These are phyloP conservation scores for Paspalum notatum DNA, from an alignment of 176 grass and related monocot genomes.

Conservation along the genomic window DNA sequence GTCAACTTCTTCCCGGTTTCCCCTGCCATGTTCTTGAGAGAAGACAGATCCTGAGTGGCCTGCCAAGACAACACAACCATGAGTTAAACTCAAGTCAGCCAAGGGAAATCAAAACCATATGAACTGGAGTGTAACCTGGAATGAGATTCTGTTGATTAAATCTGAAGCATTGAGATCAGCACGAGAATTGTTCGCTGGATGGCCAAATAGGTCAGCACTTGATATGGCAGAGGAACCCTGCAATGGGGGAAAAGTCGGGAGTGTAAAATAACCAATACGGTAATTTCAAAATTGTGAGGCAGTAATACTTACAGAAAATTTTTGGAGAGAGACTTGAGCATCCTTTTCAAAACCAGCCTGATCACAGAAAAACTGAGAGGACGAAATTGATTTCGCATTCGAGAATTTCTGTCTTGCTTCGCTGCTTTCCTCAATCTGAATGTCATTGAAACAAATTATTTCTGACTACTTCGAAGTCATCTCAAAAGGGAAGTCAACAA, in stretches of 20 bases:
- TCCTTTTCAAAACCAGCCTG: constrained; percentile 64
- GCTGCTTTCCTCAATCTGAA: constrained; percentile 77
- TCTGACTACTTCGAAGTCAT: constrained; percentile 1
- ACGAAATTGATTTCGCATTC: constrained; percentile 99
- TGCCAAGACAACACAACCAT: constrained; percentile 34
- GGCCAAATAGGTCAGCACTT: constrained; percentile 92
- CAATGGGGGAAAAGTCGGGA: neutral
- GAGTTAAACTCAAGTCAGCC: constrained; percentile 19
- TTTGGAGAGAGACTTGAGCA: constrained; percentile 80
- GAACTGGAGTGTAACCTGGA: constrained; percentile 63
- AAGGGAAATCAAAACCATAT: constrained; percentile 15
- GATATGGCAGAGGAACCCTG: constrained; percentile 92
- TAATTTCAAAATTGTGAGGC: neutral
- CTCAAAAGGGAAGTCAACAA: neutral
- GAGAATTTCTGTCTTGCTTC: constrained; percentile 95
- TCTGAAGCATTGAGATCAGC: constrained; percentile 73
- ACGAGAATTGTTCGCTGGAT: constrained; percentile 43
- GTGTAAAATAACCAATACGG: neutral
- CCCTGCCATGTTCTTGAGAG: constrained; percentile 88
- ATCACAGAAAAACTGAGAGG: constrained; percentile 89
- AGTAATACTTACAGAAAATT: constrained; percentile 75
- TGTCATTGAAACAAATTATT: constrained; percentile 37
- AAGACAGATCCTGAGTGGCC: constrained; percentile 93
- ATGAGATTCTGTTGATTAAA: constrained; percentile 82
- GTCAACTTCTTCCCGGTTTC: constrained; percentile 91